These are phyloP conservation scores for Massarina eburnea DNA, from an alignment of 2,329 filamentous ascomycete species.

Conservation along the genomic window DNA sequence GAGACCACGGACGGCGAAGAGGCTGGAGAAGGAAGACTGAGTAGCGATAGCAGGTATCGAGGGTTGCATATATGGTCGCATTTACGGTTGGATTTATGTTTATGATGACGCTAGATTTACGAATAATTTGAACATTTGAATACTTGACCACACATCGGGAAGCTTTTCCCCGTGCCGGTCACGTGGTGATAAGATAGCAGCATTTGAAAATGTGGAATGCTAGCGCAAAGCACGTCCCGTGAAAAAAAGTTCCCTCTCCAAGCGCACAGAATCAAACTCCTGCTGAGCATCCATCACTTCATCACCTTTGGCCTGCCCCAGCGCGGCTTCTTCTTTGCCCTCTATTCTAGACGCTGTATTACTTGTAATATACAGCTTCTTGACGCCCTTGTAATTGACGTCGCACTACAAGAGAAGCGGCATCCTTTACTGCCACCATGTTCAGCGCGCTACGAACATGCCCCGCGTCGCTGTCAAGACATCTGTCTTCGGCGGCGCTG, in stretches of 20 bases:
- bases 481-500: conserved; percentile 25
- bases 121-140: neutral
- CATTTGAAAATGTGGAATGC: conserved; percentile 6
- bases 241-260: conserved; percentile 32
- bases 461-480: conserved; percentile 40
- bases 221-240: conserved; percentile 23
- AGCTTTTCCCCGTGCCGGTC: too few relatives aligned
- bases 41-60: too few relatives aligned
- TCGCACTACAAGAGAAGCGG: conserved; percentile 3
- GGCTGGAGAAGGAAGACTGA: conserved; percentile 10
- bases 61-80: neutral
- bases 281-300: conserved; percentile 15
- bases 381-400: conserved; percentile 19
- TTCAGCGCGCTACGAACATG: conserved; percentile 45
- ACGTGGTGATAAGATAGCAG: conserved; percentile 25
- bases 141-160: too few relatives aligned
- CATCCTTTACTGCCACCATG: conserved; percentile 41
- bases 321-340: conserved; percentile 11
- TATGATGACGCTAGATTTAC: neutral
- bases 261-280: conserved; percentile 17
- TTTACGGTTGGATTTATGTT: neutral
- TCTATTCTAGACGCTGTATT: conserved; percentile 9
- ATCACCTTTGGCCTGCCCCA: conserved; percentile 15
- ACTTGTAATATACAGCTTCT: conserved; percentile 11
- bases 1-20: neutral